These are phyloP conservation scores for Rauvolfia tetraphylla DNA, from an alignment of 257 asterid genomes.

Conservation along the genomic window DNA sequence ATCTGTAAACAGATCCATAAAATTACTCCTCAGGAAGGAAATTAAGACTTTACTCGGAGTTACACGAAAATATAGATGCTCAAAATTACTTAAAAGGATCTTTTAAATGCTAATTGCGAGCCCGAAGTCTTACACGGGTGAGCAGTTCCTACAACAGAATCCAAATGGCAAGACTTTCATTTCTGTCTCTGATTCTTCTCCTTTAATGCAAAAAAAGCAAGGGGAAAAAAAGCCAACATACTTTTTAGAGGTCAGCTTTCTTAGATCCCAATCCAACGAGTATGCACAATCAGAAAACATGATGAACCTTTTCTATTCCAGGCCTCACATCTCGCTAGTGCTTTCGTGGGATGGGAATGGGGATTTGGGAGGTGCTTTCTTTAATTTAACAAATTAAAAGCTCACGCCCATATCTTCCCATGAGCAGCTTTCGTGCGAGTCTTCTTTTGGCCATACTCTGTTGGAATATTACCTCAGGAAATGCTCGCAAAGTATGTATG, in stretches of 20 bases:
- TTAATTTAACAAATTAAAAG: slow-evolving; percentile 19
- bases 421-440: slow-evolving; percentile 8
- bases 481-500: too few species aligned
- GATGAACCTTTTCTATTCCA: too few species aligned
- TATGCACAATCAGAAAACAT: too few species aligned
- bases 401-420: slow-evolving; percentile 8
- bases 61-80: too few species aligned
- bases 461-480: slow-evolving; percentile 27
- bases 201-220: background rate
- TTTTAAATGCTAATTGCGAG: background rate
- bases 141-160: background rate
- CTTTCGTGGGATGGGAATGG: background rate
- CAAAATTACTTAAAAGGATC: too few species aligned
- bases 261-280: background rate
- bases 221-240: background rate
- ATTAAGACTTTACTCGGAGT: too few species aligned
- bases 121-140: background rate
- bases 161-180: background rate
- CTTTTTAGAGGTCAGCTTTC: slow-evolving; percentile 14
- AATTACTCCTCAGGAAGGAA: too few species aligned
- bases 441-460: slow-evolving; percentile 33
- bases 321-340: background rate
- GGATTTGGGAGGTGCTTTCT: slow-evolving; percentile 5
- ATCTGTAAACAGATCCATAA: too few species aligned
- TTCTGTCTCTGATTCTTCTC: background rate